A percentile compares a stretch with the other conserved stretches of the same genome.
These are phyloP conservation scores for Ustilago vetiveriae DNA, from an alignment of 1,284 basidiomycete genomes.

Conservation along the genomic window DNA sequence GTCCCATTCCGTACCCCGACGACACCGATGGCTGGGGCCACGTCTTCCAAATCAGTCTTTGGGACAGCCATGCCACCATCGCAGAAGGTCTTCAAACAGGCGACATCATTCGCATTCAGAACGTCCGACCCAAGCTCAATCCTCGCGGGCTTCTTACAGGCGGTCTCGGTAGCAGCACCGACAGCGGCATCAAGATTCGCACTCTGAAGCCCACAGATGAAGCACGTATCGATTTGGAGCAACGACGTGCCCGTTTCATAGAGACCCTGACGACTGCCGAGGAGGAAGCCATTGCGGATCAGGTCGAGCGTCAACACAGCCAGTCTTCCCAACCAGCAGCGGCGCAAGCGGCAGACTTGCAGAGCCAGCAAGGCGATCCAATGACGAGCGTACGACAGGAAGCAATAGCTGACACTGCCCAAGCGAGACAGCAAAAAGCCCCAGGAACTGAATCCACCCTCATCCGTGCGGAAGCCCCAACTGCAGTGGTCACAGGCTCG, in stretches of 20 bases:
- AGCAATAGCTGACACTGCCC: not conserved
- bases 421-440: no score
- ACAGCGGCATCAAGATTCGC: slow-evolving; percentile 48
- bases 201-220: slow-evolving; percentile 36
- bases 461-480: no score
- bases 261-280: slow-evolving; percentile 20
- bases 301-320: slow-evolving; percentile 15
- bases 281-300: slow-evolving; percentile 32
- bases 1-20: slow-evolving; percentile 30
- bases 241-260: slow-evolving; percentile 22
- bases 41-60: slow-evolving; percentile 57
- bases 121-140: slow-evolving; percentile 49
- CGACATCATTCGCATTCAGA: slow-evolving; percentile 54
- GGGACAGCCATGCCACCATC: slow-evolving; percentile 52
- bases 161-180: slow-evolving; percentile 44
- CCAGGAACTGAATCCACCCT: no score
- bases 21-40: slow-evolving; percentile 43
- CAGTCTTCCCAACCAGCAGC: slow-evolving; percentile 1
- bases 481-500: not conserved
- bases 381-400: not conserved
- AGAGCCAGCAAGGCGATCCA: slow-evolving; percentile 6
- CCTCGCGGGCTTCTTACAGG: slow-evolving; percentile 47
- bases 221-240: slow-evolving; percentile 27
- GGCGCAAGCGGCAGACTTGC: not conserved
- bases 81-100: slow-evolving; percentile 46